Conservation (phyloP, 1,139 yeast species). For the Meyerozyma smithsonii region DNA sequence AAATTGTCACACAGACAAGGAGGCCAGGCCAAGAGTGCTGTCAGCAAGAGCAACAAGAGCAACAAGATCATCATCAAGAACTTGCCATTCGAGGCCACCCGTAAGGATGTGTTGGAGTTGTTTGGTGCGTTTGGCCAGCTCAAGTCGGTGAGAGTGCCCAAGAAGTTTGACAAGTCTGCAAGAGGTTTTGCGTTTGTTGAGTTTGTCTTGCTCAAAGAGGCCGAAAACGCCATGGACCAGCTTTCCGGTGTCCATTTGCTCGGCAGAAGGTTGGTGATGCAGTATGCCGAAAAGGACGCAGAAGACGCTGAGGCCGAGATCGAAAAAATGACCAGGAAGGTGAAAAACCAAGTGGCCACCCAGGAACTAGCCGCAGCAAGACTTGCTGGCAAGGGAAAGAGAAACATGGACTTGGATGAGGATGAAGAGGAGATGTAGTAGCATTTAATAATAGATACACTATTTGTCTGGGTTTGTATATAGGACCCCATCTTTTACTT, state of each 20-base stretch:
- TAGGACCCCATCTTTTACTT: neutral
- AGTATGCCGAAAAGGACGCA: constrained; percentile 81
- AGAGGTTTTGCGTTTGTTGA: constrained; percentile 99
- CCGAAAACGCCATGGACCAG: constrained; percentile 92
- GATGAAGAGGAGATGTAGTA: constrained; percentile 21
- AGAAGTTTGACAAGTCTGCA: constrained; percentile 90
- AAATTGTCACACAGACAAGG: constrained; percentile 78
- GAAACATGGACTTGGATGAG: constrained; percentile 57
- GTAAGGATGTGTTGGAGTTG: constrained; percentile 84
- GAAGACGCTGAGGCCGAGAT: constrained; percentile 87
- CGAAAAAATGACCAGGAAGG: constrained; percentile 83
- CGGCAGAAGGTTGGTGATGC: constrained; percentile 95
- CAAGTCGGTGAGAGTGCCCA: constrained; percentile 93
- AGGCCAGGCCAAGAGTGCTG: constrained; percentile 17
- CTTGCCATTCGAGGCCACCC: constrained; percentile 92
- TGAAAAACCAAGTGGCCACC: constrained; percentile 73
- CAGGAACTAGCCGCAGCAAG: constrained; percentile 71
- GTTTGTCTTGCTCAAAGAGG: constrained; percentile 82
- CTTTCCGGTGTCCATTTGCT: constrained; percentile 93
- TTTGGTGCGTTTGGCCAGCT: constrained; percentile 93
- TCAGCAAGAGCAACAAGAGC: constrained; percentile 34
- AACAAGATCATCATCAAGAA: constrained; percentile 90
- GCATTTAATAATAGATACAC: neutral
- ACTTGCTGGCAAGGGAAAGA: constrained; percentile 66
- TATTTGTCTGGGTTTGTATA: neutral